Conservation (phyloP, 345 rosid species). For the Clarkia xantiana region DNA sequence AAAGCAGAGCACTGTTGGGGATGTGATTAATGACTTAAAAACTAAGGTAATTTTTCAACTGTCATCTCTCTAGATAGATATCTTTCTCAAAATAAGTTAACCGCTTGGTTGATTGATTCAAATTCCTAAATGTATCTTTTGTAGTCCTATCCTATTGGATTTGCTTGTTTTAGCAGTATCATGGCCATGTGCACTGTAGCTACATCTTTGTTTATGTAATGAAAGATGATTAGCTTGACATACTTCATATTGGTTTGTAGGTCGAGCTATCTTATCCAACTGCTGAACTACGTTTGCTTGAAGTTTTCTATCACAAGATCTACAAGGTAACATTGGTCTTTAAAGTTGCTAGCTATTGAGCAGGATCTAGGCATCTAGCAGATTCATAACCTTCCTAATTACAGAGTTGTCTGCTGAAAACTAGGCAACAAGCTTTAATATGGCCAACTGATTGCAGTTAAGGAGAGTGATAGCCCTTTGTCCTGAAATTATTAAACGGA, state of each 20-base stretch:
- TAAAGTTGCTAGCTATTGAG: not conserved
- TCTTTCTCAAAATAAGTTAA: not conserved
- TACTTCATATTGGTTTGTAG: constrained; percentile 20
- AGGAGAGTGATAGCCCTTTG: no score
- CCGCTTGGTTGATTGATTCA: not conserved
- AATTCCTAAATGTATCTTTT: not conserved
- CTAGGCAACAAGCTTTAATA: no score
- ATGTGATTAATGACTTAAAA: constrained; percentile 57
- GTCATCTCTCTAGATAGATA: not conserved
- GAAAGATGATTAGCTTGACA: not conserved
- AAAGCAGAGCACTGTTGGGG: constrained; percentile 54
- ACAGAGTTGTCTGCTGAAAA: no score
- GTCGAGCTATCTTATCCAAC: constrained; percentile 74
- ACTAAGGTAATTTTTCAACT: constrained; percentile 26
- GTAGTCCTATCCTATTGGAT: no score
- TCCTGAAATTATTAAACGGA: no score
- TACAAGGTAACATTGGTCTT: constrained; percentile 43
- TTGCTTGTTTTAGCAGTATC: no score
- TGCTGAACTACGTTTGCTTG: constrained; percentile 88
- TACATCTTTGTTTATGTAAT: not conserved
- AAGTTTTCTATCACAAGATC: constrained; percentile 90
- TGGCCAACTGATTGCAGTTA: no score
- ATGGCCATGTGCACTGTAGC: not conserved
- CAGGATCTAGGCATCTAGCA: no score
- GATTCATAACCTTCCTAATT: no score